These are phyloP conservation scores for Phytopythium vexans DNA, from an alignment of 352 stramenopile genomes.

Conservation along the genomic window DNA sequence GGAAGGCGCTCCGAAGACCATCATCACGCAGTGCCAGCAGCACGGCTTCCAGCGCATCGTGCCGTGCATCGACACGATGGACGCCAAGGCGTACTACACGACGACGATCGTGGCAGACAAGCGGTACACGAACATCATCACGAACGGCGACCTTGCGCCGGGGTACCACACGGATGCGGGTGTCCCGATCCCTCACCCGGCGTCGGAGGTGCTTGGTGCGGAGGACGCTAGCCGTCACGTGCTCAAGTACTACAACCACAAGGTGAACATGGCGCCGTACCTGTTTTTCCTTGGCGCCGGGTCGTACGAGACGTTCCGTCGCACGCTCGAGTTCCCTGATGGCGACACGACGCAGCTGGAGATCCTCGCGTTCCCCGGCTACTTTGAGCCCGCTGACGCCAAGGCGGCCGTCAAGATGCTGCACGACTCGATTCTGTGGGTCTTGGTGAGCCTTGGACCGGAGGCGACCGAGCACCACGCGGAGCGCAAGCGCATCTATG, in stretches of 20 bases:
- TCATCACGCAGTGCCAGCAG: constrained; percentile 84
- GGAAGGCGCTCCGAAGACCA: constrained; percentile 60
- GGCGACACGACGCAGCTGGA: constrained; percentile 69
- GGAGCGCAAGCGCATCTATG: constrained; percentile 73
- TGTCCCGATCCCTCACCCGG: constrained; percentile 56
- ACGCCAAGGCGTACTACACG: constrained; percentile 79
- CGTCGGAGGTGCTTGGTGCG: constrained; percentile 43
- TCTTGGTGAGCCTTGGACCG: constrained; percentile 65
- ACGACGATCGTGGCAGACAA: constrained; percentile 72
- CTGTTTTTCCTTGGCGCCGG: constrained; percentile 79
- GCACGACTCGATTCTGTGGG: constrained; percentile 73
- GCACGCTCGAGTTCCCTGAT: constrained; percentile 72
- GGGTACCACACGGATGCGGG: constrained; percentile 58
- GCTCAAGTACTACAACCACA: constrained; percentile 82
- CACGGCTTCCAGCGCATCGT: constrained; percentile 79
- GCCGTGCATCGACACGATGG: constrained; percentile 78
- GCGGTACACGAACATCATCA: constrained; percentile 81
- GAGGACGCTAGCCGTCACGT: constrained; percentile 57
- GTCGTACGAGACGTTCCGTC: constrained; percentile 71
- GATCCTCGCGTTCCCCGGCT: constrained; percentile 66
- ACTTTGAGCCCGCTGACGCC: constrained; percentile 62
- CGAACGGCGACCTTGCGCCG: constrained; percentile 68
- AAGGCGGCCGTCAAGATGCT: constrained; percentile 73
- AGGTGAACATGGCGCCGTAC: constrained; percentile 83
- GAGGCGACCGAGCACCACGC: constrained; percentile 66